Evolutionary conservation across 257 asterid species (phyloP).

Genomic region (Scutellaria minor): DNA sequence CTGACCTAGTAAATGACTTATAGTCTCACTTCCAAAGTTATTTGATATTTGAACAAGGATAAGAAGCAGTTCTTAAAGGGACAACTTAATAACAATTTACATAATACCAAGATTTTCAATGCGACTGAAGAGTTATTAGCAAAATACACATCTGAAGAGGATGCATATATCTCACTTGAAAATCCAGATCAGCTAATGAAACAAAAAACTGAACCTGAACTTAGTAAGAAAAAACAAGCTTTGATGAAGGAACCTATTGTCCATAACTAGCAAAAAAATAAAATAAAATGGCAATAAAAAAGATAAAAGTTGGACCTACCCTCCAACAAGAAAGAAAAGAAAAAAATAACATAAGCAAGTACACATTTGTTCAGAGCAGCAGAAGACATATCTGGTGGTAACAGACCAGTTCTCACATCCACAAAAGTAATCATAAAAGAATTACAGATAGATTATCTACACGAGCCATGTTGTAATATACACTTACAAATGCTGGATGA

Average conservation of each 20-base stretch:
- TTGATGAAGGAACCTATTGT: background rate
- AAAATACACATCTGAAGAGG: background rate
- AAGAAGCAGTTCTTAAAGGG: constrained; percentile 6
- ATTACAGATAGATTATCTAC: constrained; percentile 11
- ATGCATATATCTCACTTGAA: background rate
- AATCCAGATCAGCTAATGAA: constrained; percentile 1
- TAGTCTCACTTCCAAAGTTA: constrained; percentile 15
- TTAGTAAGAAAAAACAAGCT: constrained; percentile 5
- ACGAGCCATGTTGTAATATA: constrained; percentile 11
- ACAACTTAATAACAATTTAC: constrained; percentile 4
- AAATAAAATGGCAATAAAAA: background rate
- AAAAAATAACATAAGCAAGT: background rate
- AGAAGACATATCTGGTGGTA: constrained; percentile 15
- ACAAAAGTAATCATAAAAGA: background rate
- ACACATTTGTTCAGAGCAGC: background rate
- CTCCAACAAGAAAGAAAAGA: constrained; percentile 1
- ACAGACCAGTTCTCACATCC: constrained; percentile 11
- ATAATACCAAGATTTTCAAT: background rate
- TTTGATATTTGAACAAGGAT: constrained; percentile 1
- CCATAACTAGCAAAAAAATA: background rate
- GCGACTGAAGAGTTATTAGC: too few species aligned
- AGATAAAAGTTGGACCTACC: background rate
- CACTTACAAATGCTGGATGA: constrained; percentile 29
- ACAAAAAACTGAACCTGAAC: constrained; percentile 1
- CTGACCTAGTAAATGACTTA: constrained; percentile 17